Conservation (phyloP, 2,329 filamentous ascomycete genomes). For the Trichoderma sp. region DNA sequence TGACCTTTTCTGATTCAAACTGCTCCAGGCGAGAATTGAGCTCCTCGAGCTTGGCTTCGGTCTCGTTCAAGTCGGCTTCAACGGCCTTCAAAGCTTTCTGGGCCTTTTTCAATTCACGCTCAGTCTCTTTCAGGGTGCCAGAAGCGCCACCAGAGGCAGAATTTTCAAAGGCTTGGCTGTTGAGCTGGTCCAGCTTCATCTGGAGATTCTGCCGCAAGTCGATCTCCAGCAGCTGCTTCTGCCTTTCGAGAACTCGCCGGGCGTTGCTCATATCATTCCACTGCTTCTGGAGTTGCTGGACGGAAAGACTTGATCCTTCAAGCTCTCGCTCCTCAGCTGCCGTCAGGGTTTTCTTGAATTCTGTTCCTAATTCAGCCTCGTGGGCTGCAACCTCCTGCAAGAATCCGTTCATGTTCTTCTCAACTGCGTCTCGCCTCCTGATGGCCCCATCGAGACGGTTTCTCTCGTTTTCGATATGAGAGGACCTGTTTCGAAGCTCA, state of each 20-base stretch:
- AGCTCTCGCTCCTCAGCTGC: constrained; percentile 81
- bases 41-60: constrained; percentile 70
- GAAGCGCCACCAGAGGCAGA: constrained; percentile 61
- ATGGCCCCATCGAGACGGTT: constrained; percentile 73
- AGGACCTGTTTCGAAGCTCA: constrained; percentile 76
- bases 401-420: constrained; percentile 74
- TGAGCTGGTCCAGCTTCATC: constrained; percentile 84
- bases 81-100: constrained; percentile 69
- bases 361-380: constrained; percentile 77
- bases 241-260: constrained; percentile 76
- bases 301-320: constrained; percentile 67
- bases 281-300: constrained; percentile 75
- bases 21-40: constrained; percentile 56
- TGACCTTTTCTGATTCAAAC: constrained; percentile 58
- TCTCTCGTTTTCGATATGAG: constrained; percentile 72
- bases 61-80: constrained; percentile 70
- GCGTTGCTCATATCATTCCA: constrained; percentile 74
- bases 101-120: constrained; percentile 79
- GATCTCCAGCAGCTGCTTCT: constrained; percentile 82
- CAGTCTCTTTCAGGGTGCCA: constrained; percentile 74
- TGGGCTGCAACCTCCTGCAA: constrained; percentile 75
- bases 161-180: constrained; percentile 72
- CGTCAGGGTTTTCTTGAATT: constrained; percentile 90
- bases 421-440: constrained; percentile 67
- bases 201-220: constrained; percentile 88